Conservation (phyloP, 108 stramenopile species). For the Stephanodiscus triporus region DNA sequence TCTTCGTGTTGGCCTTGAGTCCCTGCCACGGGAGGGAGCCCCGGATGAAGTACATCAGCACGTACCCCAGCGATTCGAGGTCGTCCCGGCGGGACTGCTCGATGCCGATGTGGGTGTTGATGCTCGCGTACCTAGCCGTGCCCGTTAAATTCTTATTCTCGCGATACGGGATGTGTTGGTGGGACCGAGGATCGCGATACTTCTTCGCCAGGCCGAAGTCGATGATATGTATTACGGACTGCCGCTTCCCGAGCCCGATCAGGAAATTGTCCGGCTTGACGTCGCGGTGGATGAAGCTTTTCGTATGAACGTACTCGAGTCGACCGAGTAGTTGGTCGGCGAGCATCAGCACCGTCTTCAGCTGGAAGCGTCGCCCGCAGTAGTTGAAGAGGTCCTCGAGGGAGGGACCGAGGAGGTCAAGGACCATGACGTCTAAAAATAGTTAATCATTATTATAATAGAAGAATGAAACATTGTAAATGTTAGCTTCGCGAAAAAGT, state of each 20-base stretch:
- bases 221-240: conserved; percentile 98
- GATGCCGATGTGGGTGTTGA: conserved; percentile 99
- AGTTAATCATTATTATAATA: background rate
- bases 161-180: conserved; percentile 99
- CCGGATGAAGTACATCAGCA: conserved; percentile 99
- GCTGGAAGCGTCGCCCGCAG: conserved; percentile 97
- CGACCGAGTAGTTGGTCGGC: conserved; percentile 98
- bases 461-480: background rate
- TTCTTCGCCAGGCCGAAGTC: conserved; percentile 99
- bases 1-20: conserved; percentile 99
- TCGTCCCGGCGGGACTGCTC: conserved; percentile 98
- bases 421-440: conserved; percentile 88
- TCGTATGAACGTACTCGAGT: conserved; percentile 99
- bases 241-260: conserved; percentile 97
- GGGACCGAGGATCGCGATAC: conserved; percentile 98
- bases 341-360: conserved; percentile 97
- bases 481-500: background rate
- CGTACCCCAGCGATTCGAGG: conserved; percentile 98
- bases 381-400: conserved; percentile 99
- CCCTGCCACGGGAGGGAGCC: conserved; percentile 99
- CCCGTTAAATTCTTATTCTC: conserved; percentile 99
- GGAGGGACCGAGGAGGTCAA: conserved; percentile 98
- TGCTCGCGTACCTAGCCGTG: conserved; percentile 98
- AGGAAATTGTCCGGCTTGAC: conserved; percentile 99
- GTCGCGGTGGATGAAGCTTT: conserved; percentile 99